These are phyloP conservation scores for Rubia peregrina DNA, from an alignment of 305 asterid genomes.

Conservation along the genomic window DNA sequence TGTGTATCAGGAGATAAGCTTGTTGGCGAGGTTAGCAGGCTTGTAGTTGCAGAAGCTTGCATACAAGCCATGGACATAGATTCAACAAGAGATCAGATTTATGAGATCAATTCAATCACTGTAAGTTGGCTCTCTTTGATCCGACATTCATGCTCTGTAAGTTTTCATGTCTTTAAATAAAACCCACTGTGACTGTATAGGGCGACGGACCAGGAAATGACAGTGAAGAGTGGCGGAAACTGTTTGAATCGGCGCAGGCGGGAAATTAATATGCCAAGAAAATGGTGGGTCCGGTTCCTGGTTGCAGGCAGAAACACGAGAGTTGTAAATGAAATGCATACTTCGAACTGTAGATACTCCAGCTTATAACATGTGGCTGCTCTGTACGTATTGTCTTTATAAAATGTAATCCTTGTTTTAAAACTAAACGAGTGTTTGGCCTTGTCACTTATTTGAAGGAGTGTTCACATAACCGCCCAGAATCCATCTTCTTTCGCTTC, in stretches of 20 bases:
- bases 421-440: no score
- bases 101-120: constrained; percentile 85
- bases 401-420: no score
- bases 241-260: constrained; percentile 52
- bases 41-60: constrained; percentile 96
- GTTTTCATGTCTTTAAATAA: not conserved
- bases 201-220: constrained; percentile 94
- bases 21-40: constrained; percentile 91
- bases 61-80: constrained; percentile 81
- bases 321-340: not conserved
- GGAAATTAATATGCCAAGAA: not conserved
- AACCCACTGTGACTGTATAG: constrained; percentile 28
- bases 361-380: not conserved
- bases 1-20: constrained; percentile 67
- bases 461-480: no score
- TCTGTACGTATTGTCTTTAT: not conserved
- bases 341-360: not conserved
- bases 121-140: constrained; percentile 21
- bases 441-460: no score
- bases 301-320: not conserved
- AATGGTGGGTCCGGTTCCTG: not conserved
- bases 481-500: no score
- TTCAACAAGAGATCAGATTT: constrained; percentile 66
- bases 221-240: constrained; percentile 54
- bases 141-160: not conserved